Evolutionary conservation across 768 basidiomycete genomes (phyloP), one percentile per base, ranked within the genome.

Genomic region (Rubroboletus satanas): DNA sequence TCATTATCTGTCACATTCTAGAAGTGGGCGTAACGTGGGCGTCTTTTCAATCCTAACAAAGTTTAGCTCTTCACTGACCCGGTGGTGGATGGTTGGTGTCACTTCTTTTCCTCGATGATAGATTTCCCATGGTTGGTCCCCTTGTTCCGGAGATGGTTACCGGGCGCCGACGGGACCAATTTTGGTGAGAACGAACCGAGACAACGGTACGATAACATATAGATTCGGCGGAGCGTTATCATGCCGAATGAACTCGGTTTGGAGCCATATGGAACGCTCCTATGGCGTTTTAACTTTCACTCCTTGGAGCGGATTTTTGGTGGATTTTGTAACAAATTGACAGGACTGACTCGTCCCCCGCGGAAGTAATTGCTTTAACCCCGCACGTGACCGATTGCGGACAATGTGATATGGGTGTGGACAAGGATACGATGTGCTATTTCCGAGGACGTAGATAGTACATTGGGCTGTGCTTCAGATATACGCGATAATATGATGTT

Each of bases 151-250:
- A 45, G 55, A 36, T 46, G 54, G 59, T 23, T 36, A 18, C 14
- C 43, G 63, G 45, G 35, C 37, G 51, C 55, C 53, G 42, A 42
- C 37, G 43, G 45, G 14, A 15, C 52, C 9, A 35, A 18, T 18
- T 46, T 14, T 18, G 52, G 60, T 31, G 44, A 57, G 47, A 52
- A 64, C 60, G 66, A 59, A 58, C 66, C 66, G 54, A 56, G 33
- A 57, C n/a, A 60, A 39, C 26, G 66, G 66, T 58, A 65, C 45
- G 49, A 60, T 26, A 15, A 55, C 57, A 62, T 55, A 62, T 57
- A 52, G 61, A 46, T 60, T 56, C 56, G 51, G 41, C 39, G 21
- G 41, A 21, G 32, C 47, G 44, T 62, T 59, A 62, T 60, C 64
- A 37, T 15, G n/a, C 41, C 39, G 15, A 39, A 45, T 31, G 33